Percentiles rank a stretch among this genome's conserved stretches.
Evolutionary conservation across 257 asterid species (phyloP).

Genomic region (Rubia yunnanensis): DNA sequence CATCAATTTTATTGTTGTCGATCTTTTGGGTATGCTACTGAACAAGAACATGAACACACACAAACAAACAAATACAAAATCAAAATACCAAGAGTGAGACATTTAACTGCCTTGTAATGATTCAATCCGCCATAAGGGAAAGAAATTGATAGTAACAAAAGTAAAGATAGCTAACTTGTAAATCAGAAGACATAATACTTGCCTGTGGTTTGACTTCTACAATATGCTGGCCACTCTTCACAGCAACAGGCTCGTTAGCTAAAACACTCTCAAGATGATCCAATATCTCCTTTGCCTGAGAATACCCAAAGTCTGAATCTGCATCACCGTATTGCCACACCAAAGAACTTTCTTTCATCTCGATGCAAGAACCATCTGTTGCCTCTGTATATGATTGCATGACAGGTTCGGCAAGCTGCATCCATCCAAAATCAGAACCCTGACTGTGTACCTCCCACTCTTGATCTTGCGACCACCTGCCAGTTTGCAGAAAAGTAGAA

Average conservation of each 20-base stretch:
- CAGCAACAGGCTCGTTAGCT: conserved; percentile 92
- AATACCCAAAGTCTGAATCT: conserved; percentile 69
- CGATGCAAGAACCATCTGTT: conserved; percentile 83
- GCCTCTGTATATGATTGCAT: conserved; percentile 86
- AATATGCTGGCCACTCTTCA: conserved; percentile 82
- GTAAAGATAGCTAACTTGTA: background rate
- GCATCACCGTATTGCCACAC: conserved; percentile 93
- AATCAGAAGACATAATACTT: conserved; percentile 17
- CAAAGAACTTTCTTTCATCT: conserved; percentile 75
- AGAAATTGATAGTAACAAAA: background rate
- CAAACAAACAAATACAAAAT: background rate
- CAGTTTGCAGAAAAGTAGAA: conserved; percentile 17
- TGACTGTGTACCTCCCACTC: conserved; percentile 71
- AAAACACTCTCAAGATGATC: conserved; percentile 91
- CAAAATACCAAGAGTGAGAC: background rate
- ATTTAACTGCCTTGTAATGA: background rate
- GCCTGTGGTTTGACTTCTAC: conserved; percentile 97
- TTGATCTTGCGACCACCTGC: conserved; percentile 64
- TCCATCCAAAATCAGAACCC: conserved; percentile 79
- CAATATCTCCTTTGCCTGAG: conserved; percentile 89
- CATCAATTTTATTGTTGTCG: background rate
- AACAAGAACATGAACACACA: background rate
- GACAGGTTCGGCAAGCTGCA: conserved; percentile 82
- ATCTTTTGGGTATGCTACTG: background rate
- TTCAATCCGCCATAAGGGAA: background rate